Evolutionary conservation across 345 rosid genomes (phyloP), one percentile per base, ranked within the genome.

Genomic region (Rhizophora apiculata): DNA sequence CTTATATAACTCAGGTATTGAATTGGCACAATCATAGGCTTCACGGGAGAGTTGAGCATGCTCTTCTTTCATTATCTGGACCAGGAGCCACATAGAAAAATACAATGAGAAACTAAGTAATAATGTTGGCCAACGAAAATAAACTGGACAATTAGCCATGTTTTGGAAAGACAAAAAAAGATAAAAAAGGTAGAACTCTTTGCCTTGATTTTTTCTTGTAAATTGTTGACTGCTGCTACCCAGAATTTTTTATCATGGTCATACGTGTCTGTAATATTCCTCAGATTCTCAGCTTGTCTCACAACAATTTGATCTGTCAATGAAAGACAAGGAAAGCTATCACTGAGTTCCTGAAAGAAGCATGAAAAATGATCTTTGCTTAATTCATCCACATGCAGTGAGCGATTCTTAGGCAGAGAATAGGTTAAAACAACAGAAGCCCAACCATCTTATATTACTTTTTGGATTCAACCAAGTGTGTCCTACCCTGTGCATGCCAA

Each of bases 1-100:
- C 72, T 84, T 89, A 70, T 78, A 84, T 81, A 94, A 64, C 27
- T 88, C 88, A 0, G 96, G 96, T 77, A 94, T 85, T 20, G 97
- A 86, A 71, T 83, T 90, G 20, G 78, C 86, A 67, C 97, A 94
- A 61, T 86, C 85, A 71, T 88, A 96, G 72, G 99, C 99, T 72
- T 89, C 89, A 13, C 49, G 80, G 27, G 93, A 85, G 71, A 94
- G 92, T 79, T 70, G 86, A 73, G 82, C 79, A 62, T 94, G 99
- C 77, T 92, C 96, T 73, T 79, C 83, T 77, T 92, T 89, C 96
- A 94, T 85, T 49, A 74, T 82, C 99, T 94, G 78, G 73, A 70
- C 18, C 39, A 39, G 48, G 72, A 68, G 49, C 74, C 58, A 57
- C 18, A 43, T 18, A 67, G 55, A 62, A 64, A 53, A 24, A 43